Base-by-base conservation (phyloP, 305 asterid species). In the Coffea humblotiana region DNA sequence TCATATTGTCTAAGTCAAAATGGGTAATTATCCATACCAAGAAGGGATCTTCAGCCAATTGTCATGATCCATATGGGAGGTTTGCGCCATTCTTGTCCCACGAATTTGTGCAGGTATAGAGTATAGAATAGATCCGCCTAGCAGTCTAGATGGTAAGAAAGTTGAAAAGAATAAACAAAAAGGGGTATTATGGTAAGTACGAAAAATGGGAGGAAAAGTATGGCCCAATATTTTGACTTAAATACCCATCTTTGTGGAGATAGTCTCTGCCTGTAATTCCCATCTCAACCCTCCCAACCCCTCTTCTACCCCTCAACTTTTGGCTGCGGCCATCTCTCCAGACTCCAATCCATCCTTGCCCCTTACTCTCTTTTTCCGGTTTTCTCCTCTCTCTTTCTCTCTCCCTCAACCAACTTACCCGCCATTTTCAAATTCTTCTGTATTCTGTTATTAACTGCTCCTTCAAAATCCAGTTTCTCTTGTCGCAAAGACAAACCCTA, bases 181-280 rank as follows among this genome's bases (percentile, higher is more conserved):
- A 80, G 89, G 91, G 94, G 93, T 77, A 91, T 78, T 84, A 77
- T 88, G 84, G 92, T 88, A 86, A 89, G 88, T 87, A 56, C 72
- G 71, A 56, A 67, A 64, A 51, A 66, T 18, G 8, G n/a, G 80
- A 32, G 77, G 52, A 83, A 87, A 83, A 83, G 45, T 64, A 73
- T 45, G 52, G 35, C 19, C 56, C 65, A 74, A 86, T 82, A 84
- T 85, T 88, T 86, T 91, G 98, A 93, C 98, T 92, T 92, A 93
- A 93, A 93, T 92, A 84, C 97, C 98, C 94, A 90, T 89, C 94
- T 82, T 86, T 73, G 76, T 81, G 88, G 75, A 72, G 87, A 40
- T 72, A 48, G 66, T 67, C 72, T 48, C 82, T 82, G 81, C 75
- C 91, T 82, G 84, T 81, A 80, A 83, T 85, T 83, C 90, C 89